phyloP scores from a whole-genome alignment of 73 alveolate species.

The Breviolum minutum region DNA sequence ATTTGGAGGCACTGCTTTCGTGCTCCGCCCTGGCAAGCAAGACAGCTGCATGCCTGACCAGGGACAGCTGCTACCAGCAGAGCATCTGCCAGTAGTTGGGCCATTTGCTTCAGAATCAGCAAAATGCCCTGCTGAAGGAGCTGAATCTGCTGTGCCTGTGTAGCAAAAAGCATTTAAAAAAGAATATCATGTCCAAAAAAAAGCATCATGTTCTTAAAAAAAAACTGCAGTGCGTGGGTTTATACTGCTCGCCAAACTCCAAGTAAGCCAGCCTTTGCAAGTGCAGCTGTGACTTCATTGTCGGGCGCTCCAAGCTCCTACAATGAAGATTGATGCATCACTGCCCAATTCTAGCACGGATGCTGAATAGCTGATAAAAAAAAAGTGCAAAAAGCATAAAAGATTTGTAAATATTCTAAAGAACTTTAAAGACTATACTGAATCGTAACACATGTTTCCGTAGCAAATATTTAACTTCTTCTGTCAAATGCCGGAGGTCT shows the following conservation, averaged over 20 bases:
- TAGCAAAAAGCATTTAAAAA: no score
- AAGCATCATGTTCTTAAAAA: background rate
- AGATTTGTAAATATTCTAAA: no score
- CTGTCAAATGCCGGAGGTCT: no score
- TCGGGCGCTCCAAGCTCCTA: conserved; percentile 62
- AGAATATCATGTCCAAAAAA: background rate
- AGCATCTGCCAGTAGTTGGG: conserved; percentile 48
- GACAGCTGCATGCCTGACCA: conserved; percentile 41
- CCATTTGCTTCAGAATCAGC: conserved; percentile 34
- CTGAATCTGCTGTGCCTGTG: conserved; percentile 61
- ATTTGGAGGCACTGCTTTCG: background rate
- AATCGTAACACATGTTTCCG: background rate
- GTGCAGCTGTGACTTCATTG: conserved; percentile 56
- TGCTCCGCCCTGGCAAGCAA: background rate
- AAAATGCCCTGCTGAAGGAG: conserved; percentile 63
- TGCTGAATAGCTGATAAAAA: background rate
- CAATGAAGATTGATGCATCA: background rate
- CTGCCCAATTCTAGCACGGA: background rate
- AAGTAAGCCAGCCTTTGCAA: conserved; percentile 42
- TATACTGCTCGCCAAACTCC: no score
- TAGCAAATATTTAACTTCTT: background rate
- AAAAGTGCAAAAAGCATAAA: no score
- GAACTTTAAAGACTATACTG: background rate
- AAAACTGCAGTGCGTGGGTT: background rate
- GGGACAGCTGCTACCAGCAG: conserved; percentile 69